Evolutionary conservation across 345 rosid species (phyloP).

Genomic region (Gossypium thurberi): DNA sequence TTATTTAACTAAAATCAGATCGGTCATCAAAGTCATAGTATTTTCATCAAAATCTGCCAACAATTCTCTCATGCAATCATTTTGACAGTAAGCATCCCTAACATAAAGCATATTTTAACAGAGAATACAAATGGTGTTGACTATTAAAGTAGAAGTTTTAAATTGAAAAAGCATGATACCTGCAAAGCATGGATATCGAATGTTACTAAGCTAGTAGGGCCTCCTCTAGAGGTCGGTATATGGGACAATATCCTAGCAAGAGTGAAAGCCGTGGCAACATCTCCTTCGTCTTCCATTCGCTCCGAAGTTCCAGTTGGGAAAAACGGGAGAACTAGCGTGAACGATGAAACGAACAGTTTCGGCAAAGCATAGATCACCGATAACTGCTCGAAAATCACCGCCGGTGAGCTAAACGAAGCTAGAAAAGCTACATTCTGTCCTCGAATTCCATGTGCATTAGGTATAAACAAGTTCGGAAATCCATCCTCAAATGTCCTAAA

Average conservation of each 20-base stretch:
- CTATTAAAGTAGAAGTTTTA: no score
- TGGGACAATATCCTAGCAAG: constrained; percentile 90
- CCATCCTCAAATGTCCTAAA: constrained; percentile 86
- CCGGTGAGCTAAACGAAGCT: constrained; percentile 89
- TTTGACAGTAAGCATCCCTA: no score
- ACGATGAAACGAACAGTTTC: constrained; percentile 79
- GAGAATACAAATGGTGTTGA: no score
- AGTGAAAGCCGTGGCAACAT: constrained; percentile 92
- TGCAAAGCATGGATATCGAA: constrained; percentile 97
- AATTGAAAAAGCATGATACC: constrained; percentile 28
- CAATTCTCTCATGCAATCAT: no score
- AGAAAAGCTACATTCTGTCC: constrained; percentile 90
- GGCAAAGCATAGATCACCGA: constrained; percentile 89
- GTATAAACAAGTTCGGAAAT: constrained; percentile 88
- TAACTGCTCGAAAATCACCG: constrained; percentile 87
- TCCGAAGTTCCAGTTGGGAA: constrained; percentile 98
- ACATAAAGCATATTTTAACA: no score
- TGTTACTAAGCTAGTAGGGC: constrained; percentile 94
- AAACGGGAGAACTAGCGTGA: constrained; percentile 90
- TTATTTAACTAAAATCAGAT: no score
- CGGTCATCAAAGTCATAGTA: no score
- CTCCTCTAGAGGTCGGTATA: constrained; percentile 81
- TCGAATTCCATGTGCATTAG: constrained; percentile 86
- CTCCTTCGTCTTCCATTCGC: constrained; percentile 99
- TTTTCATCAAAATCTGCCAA: no score